A percentile compares a stretch with the other conserved stretches of the same genome.
phyloP scores from a whole-genome alignment of 441 rosid genomes.

The Omphalea diandra region DNA sequence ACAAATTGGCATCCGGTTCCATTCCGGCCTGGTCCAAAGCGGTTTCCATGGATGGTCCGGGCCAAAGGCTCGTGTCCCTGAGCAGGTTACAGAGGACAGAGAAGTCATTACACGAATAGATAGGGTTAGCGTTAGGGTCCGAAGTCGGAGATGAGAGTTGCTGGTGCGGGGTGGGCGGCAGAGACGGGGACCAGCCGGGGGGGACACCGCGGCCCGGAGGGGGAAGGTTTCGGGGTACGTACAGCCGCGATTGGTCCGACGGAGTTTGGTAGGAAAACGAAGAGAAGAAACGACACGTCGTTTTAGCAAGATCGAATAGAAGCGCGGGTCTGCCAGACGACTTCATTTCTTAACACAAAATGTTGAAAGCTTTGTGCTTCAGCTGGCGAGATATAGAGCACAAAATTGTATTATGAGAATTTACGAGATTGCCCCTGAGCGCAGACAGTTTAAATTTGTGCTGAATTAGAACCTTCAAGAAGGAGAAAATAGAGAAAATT shows the following conservation, averaged over 20 bases:
- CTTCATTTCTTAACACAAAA: constrained; percentile 2
- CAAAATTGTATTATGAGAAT: not conserved
- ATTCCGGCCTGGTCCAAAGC: constrained; percentile 54
- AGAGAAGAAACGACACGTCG: not conserved
- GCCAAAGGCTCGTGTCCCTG: constrained; percentile 36
- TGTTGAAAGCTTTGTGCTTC: no score
- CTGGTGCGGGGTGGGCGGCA: constrained; percentile 14
- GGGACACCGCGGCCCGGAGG: not conserved
- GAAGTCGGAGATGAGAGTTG: constrained; percentile 18
- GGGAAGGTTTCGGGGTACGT: constrained; percentile 32
- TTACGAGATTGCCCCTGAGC: constrained; percentile 22
- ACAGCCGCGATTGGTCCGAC: constrained; percentile 2
- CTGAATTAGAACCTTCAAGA: no score
- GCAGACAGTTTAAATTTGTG: not conserved
- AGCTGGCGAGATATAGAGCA: constrained; percentile 23
- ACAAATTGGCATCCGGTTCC: constrained; percentile 44
- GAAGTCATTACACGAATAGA: constrained; percentile 40
- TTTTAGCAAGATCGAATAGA: no score
- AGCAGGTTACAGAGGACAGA: constrained; percentile 49
- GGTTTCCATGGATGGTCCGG: constrained; percentile 46
- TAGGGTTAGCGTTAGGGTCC: constrained; percentile 21
- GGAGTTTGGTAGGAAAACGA: no score
- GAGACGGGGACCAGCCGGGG: not conserved
- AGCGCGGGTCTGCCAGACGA: no score
- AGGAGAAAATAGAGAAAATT: not conserved